Percentiles rank a stretch among this genome's conserved stretches.
Conservation (phyloP, 306 rosid genomes). For the Pachyrhizus erosus region DNA sequence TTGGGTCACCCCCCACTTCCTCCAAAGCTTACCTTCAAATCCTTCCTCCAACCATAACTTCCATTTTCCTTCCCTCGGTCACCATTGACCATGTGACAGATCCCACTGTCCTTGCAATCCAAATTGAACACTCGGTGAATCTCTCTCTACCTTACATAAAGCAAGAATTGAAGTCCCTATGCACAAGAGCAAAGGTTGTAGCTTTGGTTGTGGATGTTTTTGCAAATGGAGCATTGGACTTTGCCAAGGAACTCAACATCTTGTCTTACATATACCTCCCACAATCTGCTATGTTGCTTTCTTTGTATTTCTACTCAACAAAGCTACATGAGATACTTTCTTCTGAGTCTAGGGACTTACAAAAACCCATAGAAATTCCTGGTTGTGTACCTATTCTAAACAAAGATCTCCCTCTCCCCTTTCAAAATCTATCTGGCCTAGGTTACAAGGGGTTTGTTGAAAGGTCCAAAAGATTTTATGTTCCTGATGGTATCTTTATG, state of each 20-base stretch:
- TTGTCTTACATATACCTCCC: constrained; percentile 45
- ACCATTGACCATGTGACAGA: not conserved
- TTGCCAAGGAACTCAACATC: constrained; percentile 42
- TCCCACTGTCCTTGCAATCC: not conserved
- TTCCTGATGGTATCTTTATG: constrained; percentile 39
- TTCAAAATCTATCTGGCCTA: constrained; percentile 3
- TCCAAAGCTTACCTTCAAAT: constrained; percentile 42
- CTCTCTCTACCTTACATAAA: constrained; percentile 32
- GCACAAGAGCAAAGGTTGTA: constrained; percentile 8
- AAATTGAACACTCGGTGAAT: constrained; percentile 39
- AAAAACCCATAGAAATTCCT: constrained; percentile 30
- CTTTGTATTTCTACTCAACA: constrained; percentile 9
- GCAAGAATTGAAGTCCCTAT: constrained; percentile 26
- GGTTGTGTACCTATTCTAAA: constrained; percentile 33
- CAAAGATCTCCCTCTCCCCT: constrained; percentile 28
- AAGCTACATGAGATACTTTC: constrained; percentile 42
- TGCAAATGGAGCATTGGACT: constrained; percentile 36
- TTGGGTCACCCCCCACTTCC: constrained; percentile 19
- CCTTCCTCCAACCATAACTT: constrained; percentile 40
- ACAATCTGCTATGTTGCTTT: constrained; percentile 44
- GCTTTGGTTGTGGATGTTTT: constrained; percentile 52
- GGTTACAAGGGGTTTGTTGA: constrained; percentile 22
- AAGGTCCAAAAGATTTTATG: not conserved
- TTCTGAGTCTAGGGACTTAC: constrained; percentile 34
- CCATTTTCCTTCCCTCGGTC: constrained; percentile 28